Evolutionary conservation across 2,329 filamentous ascomycete species (phyloP).

Genomic region (Xylaria digitata): DNA sequence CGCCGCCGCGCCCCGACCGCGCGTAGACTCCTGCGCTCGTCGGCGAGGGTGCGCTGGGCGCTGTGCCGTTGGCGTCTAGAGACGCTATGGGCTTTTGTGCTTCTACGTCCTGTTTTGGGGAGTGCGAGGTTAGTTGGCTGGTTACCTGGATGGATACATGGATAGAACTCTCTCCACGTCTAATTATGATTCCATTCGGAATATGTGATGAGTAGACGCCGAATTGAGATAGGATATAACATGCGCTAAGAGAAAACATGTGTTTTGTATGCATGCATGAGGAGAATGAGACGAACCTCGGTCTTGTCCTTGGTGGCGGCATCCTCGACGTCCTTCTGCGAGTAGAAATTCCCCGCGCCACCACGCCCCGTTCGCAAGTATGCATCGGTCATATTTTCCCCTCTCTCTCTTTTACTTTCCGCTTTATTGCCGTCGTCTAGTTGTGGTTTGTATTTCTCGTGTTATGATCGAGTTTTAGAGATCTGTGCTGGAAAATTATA

Average conservation of each 20-base stretch:
- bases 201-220: background rate
- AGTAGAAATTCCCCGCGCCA: constrained; percentile 72
- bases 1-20: constrained; percentile 66
- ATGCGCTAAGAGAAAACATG: constrained; percentile 38
- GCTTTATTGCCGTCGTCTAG: background rate
- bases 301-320: constrained; percentile 47
- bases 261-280: background rate
- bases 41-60: constrained; percentile 31
- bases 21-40: constrained; percentile 39
- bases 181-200: background rate
- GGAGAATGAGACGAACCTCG: constrained; percentile 40
- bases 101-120: constrained; percentile 48
- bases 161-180: too few species aligned
- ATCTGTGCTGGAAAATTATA: too few species aligned
- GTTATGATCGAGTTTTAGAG: too few species aligned
- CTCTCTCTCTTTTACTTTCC: background rate
- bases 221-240: constrained; percentile 9
- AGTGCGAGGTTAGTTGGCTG: constrained; percentile 7
- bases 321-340: constrained; percentile 63
- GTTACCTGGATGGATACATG: background rate
- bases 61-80: constrained; percentile 34
- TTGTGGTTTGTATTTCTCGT: too few species aligned
- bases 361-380: constrained; percentile 68
- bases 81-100: constrained; percentile 45
- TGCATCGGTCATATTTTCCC: constrained; percentile 52